phyloP scores from a whole-genome alignment of 176 grass and related monocot genomes.

The Hyparrhenia diplandra region DNA sequence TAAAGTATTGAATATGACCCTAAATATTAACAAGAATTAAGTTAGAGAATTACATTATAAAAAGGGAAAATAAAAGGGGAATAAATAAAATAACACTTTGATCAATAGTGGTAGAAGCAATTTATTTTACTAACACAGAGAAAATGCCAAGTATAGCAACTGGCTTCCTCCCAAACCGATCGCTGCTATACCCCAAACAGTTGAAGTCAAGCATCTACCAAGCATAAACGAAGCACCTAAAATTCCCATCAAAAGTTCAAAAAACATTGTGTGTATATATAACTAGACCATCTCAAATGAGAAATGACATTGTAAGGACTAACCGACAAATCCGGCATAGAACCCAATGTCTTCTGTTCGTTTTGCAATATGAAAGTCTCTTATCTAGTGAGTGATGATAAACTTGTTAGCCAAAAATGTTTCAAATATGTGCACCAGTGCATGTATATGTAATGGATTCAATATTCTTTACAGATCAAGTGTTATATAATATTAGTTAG shows the following conservation, averaged over 20 bases:
- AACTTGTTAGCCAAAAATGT: no score
- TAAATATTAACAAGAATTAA: conserved; percentile 35
- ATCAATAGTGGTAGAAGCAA: neutral
- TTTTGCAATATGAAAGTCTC: conserved; percentile 86
- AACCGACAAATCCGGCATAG: conserved; percentile 96
- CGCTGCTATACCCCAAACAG: conserved; percentile 70
- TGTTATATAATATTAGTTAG: no score
- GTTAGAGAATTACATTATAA: neutral
- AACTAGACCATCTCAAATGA: neutral
- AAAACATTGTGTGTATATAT: neutral
- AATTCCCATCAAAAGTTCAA: conserved; percentile 23
- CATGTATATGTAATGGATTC: no score
- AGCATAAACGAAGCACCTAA: conserved; percentile 96
- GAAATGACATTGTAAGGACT: neutral
- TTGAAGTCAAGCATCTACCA: conserved; percentile 86
- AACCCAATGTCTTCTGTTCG: conserved; percentile 93
- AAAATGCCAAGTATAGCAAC: conserved; percentile 68
- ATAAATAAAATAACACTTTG: no score
- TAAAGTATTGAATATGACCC: conserved; percentile 78
- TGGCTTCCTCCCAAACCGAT: conserved; percentile 82
- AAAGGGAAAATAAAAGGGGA: no score
- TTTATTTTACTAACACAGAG: conserved; percentile 67
- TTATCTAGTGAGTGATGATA: conserved; percentile 46
- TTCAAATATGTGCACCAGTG: neutral
- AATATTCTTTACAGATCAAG: no score